Base-by-base conservation (phyloP, 2,329 filamentous ascomycete genomes). In the Cladosporium oxysporum region DNA sequence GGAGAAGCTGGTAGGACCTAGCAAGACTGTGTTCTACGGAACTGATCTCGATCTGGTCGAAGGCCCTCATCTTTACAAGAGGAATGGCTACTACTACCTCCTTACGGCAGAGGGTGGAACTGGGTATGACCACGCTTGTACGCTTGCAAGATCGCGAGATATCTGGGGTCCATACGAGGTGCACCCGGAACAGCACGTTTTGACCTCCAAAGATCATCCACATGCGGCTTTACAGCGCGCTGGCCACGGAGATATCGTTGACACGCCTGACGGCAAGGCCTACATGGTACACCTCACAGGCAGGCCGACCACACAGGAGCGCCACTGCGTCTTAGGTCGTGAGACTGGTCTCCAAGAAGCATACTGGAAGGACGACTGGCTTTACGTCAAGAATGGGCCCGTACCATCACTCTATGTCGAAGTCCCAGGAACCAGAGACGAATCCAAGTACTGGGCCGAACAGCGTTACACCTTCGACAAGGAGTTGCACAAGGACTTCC, bases 111-210 rank as follows among this genome's bases (percentile, higher is more conserved):
- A 69, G 62, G 68, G 68, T 6, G 86, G 87, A 5, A 88, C 87
- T 0, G 87, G 83, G 5, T 87, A 85, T 66, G 81, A 84, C 0
- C 88, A 90, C 70, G 84, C 86, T 2, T 84, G 83, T 70, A 90
- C 87, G 31, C 81, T 90, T 2, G 77, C 79, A 61, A 80, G 84
- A 78, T 88, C 67, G 80, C 84, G 61, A 79, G 79, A 63, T 70
- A 83, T 73, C 74, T 87, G 85, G 79, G 88, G 88, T 1, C 87
- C 88, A 0, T 91, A 89, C 75, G 84, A 88, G 70, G 74, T 82
- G 1, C 86, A 87, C 44, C 86, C 87, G 0, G 53, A 66, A 31
- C 85, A 87, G 64, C 80, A 87, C 55, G 80, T 90, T 50, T 76
- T 89, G 55, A 84, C 78, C 3, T 66, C 64, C 14, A 66, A 66